Conservation (phyloP, 805 yeast genomes). For the Candida multigemmis region DNA sequence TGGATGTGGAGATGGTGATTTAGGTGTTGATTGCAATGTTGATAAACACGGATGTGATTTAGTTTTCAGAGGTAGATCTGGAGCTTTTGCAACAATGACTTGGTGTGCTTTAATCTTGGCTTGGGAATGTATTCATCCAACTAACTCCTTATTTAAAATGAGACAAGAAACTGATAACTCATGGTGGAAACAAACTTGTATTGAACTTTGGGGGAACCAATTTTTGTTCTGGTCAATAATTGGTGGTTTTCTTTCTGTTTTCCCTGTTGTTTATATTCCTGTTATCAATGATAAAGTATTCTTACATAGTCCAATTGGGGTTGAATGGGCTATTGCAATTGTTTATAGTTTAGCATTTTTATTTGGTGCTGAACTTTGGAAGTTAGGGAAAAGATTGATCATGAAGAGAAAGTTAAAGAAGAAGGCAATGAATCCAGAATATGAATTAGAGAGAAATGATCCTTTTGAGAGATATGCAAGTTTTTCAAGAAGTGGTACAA, state of each 20-base stretch:
- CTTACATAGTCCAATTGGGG: constrained; percentile 27
- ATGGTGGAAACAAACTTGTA: constrained; percentile 27
- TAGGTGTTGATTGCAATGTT: constrained; percentile 27
- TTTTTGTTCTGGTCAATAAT: constrained; percentile 29
- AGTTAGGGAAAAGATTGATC: constrained; percentile 30
- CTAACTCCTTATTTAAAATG: constrained; percentile 25
- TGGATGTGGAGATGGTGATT: constrained; percentile 29
- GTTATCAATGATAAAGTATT: constrained; percentile 31
- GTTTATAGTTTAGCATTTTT: constrained; percentile 21
- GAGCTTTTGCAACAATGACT: constrained; percentile 28
- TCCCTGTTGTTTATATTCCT: constrained; percentile 32
- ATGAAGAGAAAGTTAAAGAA: constrained; percentile 9
- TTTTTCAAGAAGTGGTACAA: constrained; percentile 27
- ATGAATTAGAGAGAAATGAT: constrained; percentile 30
- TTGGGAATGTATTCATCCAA: constrained; percentile 32
- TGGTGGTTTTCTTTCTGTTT: constrained; percentile 25
- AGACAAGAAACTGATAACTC: constrained; percentile 25
- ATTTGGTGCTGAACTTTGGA: constrained; percentile 26
- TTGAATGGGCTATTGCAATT: constrained; percentile 30
- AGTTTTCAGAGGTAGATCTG: constrained; percentile 29
- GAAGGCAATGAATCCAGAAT: constrained; percentile 19
- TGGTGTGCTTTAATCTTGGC: constrained; percentile 33
- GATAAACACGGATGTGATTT: too few relatives aligned
- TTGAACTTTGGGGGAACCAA: constrained; percentile 26
- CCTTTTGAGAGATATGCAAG: constrained; percentile 32